Conservation (phyloP, 306 rosid genomes). For the Castanea mollissima region DNA sequence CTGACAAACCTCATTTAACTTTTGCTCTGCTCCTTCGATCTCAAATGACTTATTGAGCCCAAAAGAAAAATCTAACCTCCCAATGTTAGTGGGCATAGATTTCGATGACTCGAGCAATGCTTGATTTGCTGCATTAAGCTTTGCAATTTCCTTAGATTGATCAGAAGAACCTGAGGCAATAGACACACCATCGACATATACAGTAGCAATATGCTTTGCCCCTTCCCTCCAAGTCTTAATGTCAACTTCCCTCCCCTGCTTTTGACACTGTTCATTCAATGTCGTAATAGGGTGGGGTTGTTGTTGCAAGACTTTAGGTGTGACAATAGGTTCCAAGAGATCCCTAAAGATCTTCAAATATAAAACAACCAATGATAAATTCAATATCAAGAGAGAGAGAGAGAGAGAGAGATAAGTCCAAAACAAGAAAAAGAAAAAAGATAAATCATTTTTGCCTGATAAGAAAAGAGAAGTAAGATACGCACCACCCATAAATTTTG, state of each 20-base stretch:
- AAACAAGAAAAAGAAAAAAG: background rate
- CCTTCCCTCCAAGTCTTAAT: constrained; percentile 35
- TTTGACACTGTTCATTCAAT: constrained; percentile 60
- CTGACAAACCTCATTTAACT: constrained; percentile 44
- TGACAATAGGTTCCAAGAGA: constrained; percentile 69
- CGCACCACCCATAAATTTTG: no score
- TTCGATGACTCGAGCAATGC: no score
- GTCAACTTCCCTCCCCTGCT: constrained; percentile 53
- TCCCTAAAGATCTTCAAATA: constrained; percentile 41
- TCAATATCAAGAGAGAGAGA: background rate
- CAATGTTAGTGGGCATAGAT: no score
- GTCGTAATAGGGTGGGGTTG: constrained; percentile 66
- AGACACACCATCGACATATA: constrained; percentile 29
- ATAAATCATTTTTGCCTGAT: background rate
- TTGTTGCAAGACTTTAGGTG: constrained; percentile 39
- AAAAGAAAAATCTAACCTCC: no score
- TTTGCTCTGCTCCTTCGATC: constrained; percentile 56
- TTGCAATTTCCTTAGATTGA: no score
- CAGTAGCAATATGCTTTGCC: constrained; percentile 32
- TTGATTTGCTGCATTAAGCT: no score
- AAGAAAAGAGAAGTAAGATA: no score
- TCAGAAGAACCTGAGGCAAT: no score
- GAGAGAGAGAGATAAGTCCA: background rate
- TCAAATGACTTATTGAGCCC: constrained; percentile 15
- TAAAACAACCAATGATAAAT: background rate